Conservation (phyloP, 805 yeast genomes). For the Myxozyma udenii region DNA sequence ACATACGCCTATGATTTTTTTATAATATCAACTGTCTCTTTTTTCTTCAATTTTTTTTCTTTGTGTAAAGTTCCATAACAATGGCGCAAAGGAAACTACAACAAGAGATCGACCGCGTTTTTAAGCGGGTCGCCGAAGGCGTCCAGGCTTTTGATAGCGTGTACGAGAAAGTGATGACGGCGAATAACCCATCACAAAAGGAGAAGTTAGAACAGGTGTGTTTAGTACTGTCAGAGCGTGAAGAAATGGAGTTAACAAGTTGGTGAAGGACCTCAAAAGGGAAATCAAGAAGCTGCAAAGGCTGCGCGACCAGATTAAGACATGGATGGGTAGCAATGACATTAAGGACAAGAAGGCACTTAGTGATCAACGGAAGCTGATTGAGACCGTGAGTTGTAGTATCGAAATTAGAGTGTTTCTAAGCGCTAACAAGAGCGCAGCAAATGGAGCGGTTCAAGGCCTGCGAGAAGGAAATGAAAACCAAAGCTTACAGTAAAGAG, state of each 20-base stretch:
- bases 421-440: conserved; percentile 19
- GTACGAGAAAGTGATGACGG: conserved; percentile 76
- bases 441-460: conserved; percentile 97
- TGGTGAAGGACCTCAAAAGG: conserved; percentile 66
- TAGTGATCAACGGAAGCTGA: conserved; percentile 68
- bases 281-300: conserved; percentile 94
- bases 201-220: conserved; percentile 74
- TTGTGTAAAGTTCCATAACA: neutral
- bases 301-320: conserved; percentile 89
- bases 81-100: conserved; percentile 53
- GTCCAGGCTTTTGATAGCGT: conserved; percentile 77
- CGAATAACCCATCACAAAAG: conserved; percentile 83
- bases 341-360: conserved; percentile 83
- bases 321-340: conserved; percentile 88
- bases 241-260: neutral
- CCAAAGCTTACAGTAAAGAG: conserved; percentile 90
- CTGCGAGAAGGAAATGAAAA: conserved; percentile 87
- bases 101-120: conserved; percentile 80
- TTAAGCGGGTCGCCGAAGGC: conserved; percentile 91
- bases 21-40: neutral
- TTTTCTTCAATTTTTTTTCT: neutral
- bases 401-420: neutral
- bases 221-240: neutral
- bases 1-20: neutral
- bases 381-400: conserved; percentile 41